Base-by-base conservation (phyloP, 306 rosid species). In the Hippophae rhamnoides region DNA sequence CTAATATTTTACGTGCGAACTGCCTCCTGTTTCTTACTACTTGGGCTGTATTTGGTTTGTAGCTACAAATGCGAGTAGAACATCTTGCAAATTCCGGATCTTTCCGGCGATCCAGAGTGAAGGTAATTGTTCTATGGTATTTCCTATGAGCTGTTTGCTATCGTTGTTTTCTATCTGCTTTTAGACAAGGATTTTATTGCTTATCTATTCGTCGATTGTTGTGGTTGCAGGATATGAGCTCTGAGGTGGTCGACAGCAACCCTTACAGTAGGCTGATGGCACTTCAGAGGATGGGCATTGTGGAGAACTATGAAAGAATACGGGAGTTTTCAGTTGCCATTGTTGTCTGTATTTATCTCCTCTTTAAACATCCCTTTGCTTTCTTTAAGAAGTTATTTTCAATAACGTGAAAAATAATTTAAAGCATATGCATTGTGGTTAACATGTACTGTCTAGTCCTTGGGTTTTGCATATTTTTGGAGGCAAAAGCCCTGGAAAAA, bases 201-300 rank as follows among this genome's bases (percentile, higher is more conserved):
- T 69, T 50, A 66, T 62, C 53, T 38, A 45, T 67, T 18, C 12
- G 40, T 31, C 51, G 61, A 47, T 56, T 60, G 31, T 13, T 47
- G 7, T 74, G 75, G 65, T 79, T 82, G 64, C 78, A 92, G 99
- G 95, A 88, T 69, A 85, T 92, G 99, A 92, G 99, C 53, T 79
- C 96, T 7, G 96, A 88, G 77, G 99, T 88, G 72, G 86, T 88
- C 10, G 96, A 86, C 58, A 92, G 99, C 81, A 92, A 88, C 70
- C 99, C 99, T 2, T 88, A 92, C 72, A 88, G 99, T 79, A 72
- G 99, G 75, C 95, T 92, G 61, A 92, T 92, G 99, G 99, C 99
- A 47, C 99, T 92, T 83, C 99, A 92, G 85, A 83, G 99, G 61
- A 92, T 88, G 96, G 99, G 97, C 46, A 88, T 92, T 64, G 96